These are phyloP conservation scores for Yamadazyma friedrichii DNA, from an alignment of 1,139 yeast species.

Conservation along the genomic window DNA sequence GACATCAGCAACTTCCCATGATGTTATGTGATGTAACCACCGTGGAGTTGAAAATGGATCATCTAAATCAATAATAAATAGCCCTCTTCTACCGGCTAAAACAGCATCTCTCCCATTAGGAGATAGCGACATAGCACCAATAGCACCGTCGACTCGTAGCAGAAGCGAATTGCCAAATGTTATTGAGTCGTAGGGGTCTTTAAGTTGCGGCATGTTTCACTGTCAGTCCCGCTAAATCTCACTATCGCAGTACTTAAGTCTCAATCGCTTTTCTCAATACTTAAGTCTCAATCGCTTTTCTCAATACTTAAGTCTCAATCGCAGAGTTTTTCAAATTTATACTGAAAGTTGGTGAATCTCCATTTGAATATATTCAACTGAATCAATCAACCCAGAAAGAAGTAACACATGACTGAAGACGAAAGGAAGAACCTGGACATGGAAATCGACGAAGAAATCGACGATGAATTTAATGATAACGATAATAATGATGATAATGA, in stretches of 20 bases:
- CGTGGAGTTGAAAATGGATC: slow-evolving; percentile 95
- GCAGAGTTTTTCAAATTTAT: not conserved
- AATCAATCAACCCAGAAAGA: not conserved
- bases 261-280: too few relatives aligned
- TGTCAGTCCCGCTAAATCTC: too few relatives aligned
- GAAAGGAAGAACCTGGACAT: slow-evolving; percentile 9
- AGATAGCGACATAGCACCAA: slow-evolving; percentile 88
- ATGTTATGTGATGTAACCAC: slow-evolving; percentile 86
- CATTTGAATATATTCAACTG: not conserved
- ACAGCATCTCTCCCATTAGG: slow-evolving; percentile 95
- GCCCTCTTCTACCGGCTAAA: slow-evolving; percentile 84
- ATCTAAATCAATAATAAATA: slow-evolving; percentile 86
- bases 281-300: too few relatives aligned
- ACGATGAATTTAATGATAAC: slow-evolving; percentile 32
- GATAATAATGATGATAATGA: slow-evolving; percentile 16
- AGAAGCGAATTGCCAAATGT: slow-evolving; percentile 82
- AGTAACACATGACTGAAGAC: slow-evolving; percentile 1
- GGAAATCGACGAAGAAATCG: slow-evolving; percentile 15
- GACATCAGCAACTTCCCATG: slow-evolving; percentile 99
- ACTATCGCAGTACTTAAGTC: too few relatives aligned
- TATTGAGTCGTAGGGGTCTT: slow-evolving; percentile 36
- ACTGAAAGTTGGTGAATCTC: too few relatives aligned
- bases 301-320: not conserved
- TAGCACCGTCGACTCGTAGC: slow-evolving; percentile 86
- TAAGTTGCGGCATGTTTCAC: slow-evolving; percentile 3